A percentile compares a stretch with the other conserved stretches of the same genome.
These are phyloP conservation scores for Stagonosporopsis tanaceti DNA, from an alignment of 2,329 filamentous ascomycete genomes.

Conservation along the genomic window DNA sequence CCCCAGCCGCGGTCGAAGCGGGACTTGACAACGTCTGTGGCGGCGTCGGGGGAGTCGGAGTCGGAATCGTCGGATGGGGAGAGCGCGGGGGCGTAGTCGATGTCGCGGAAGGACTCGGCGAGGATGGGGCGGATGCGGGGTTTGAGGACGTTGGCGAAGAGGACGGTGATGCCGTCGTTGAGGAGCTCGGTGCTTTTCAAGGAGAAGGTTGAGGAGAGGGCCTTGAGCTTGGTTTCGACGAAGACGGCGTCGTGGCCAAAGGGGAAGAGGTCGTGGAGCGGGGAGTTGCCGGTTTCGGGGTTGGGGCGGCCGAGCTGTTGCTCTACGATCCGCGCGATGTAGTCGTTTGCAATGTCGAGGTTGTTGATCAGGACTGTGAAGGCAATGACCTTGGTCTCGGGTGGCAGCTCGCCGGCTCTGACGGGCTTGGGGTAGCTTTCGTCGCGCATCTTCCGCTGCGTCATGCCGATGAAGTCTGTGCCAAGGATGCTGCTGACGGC, in stretches of 20 bases:
- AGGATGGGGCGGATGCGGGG: constrained; percentile 84
- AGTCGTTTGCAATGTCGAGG: constrained; percentile 89
- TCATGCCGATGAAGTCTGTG: constrained; percentile 94
- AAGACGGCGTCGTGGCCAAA: constrained; percentile 77
- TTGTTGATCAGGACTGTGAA: constrained; percentile 97
- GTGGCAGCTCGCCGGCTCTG: constrained; percentile 81
- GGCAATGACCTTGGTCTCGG: constrained; percentile 85
- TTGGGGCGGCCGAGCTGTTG: constrained; percentile 62
- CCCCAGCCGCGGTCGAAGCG: constrained; percentile 90
- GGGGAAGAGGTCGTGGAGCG: constrained; percentile 73
- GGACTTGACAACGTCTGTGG: constrained; percentile 72
- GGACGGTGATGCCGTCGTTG: constrained; percentile 81
- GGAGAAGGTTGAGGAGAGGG: constrained; percentile 75
- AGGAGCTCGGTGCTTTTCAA: constrained; percentile 83
- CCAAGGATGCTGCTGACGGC: constrained; percentile 81
- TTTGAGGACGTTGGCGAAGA: constrained; percentile 88
- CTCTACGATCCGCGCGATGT: constrained; percentile 84
- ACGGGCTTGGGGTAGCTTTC: constrained; percentile 87
- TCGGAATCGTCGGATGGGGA: constrained; percentile 69
- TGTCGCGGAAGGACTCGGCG: constrained; percentile 87
- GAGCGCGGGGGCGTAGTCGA: constrained; percentile 74
- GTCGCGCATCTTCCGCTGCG: constrained; percentile 96
- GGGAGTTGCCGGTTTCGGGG: constrained; percentile 41
- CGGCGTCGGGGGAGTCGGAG: constrained; percentile 56
- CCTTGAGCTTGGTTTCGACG: constrained; percentile 72